Conservation (phyloP, 2,329 filamentous ascomycete genomes). For the Xylariaceae sp. region DNA sequence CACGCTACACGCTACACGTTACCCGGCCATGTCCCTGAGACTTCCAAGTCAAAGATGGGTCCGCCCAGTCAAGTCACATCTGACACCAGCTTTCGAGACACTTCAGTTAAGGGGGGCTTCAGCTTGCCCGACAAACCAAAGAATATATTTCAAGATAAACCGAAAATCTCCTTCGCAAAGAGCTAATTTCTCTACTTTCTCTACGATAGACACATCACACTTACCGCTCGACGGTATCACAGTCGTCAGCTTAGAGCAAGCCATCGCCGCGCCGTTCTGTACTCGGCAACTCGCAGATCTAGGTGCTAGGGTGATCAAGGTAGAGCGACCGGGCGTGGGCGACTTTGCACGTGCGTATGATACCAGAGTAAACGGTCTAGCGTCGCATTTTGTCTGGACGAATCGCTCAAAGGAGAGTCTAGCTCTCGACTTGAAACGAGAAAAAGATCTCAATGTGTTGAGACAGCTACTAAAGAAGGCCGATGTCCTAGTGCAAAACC, state of each 20-base stretch:
- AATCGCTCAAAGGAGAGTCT: slow-evolving; percentile 51
- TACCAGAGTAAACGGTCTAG: slow-evolving; percentile 42
- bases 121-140: neutral
- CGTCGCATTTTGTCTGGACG: slow-evolving; percentile 52
- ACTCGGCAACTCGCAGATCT: slow-evolving; percentile 49
- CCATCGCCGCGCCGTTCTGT: slow-evolving; percentile 50
- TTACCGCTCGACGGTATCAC: slow-evolving; percentile 40
- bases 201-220: neutral
- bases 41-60: neutral
- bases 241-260: slow-evolving; percentile 49
- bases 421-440: slow-evolving; percentile 44
- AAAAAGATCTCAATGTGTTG: slow-evolving; percentile 38
- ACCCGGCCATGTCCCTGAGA: neutral
- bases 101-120: neutral
- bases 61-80: neutral
- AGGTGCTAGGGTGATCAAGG: slow-evolving; percentile 50
- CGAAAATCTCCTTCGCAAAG: neutral
- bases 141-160: neutral
- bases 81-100: neutral
- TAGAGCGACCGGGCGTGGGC: slow-evolving; percentile 46
- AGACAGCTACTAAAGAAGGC: slow-evolving; percentile 39
- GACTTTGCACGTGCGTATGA: slow-evolving; percentile 51
- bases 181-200: neutral
- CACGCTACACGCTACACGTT: neutral
- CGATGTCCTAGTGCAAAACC: slow-evolving; percentile 50